Base-by-base conservation (phyloP, 163 green algal species). In the Scenedesmus sp. region DNA sequence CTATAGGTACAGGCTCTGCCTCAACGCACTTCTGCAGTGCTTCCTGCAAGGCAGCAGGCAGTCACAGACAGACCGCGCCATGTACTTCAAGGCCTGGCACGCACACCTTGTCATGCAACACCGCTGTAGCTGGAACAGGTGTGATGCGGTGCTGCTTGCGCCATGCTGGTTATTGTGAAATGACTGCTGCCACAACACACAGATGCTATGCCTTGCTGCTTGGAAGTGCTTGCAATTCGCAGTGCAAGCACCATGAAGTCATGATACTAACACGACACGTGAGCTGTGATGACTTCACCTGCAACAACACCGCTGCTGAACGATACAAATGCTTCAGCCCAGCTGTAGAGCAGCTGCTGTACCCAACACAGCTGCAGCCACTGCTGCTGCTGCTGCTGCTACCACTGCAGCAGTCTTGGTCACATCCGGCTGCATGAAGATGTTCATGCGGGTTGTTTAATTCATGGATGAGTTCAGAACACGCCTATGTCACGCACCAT, bases 1-100 rank as follows among this genome's bases (percentile, higher is more conserved):
- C 42, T 68, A 88, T 88, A n/a, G 46, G 37, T 6, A 33, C 83
- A 9, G 83, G 83, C 46, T 44, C 56, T 40, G 83, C 20, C 83
- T 79, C 83, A 3, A 88, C 26, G n/a, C 81, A 86, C n/a, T 86
- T 56, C 81, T 86, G 33, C 26, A 86, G 37, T 24, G 81, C 81
- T 86, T 73, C 81, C 24, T 73, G 81, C 81, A 76, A 76, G 30
- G 9, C 6, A 40, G 65, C 65, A 76, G 65, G n/a, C n/a, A 76
- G 2, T 22, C 65, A 76, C 24, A 76, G 0, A 76, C 13, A 35
- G 24, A 35, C n/a, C n/a, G 24, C 59, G 33, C 22, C 59, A 72
- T 40, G 9, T 40, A 30, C 3, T 76, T 6, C 65, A 26, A 26
- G 18, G 24, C 3, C 16, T 16, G 26, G 53, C 53, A 68, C 18